Conservation (phyloP, 129 eudicot genomes). For the Flaveria trinervia region DNA sequence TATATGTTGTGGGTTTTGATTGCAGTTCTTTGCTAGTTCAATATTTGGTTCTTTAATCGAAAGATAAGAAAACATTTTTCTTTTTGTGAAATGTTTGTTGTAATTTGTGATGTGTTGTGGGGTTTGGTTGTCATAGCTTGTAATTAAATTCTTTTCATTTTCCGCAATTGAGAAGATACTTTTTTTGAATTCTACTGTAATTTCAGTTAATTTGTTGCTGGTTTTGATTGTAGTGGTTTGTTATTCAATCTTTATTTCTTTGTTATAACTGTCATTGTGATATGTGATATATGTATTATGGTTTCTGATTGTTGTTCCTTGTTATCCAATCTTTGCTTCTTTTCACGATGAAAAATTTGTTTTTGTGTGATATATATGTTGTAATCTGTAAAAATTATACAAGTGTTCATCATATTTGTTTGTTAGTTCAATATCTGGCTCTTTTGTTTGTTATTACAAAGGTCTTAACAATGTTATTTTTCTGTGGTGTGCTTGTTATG, state of each 20-base stretch:
- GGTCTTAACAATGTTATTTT: no score
- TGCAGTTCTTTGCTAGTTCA: slow-evolving; percentile 11
- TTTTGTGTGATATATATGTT: background rate
- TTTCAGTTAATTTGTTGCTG: background rate
- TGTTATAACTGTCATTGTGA: no score
- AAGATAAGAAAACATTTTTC: background rate
- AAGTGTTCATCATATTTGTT: no score
- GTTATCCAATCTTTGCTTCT: slow-evolving; percentile 1
- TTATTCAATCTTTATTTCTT: background rate
- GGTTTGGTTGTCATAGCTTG: no score
- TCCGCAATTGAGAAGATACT: background rate
- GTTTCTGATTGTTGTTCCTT: background rate
- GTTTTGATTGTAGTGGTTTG: background rate
- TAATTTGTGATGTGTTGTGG: no score
- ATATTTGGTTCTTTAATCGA: background rate
- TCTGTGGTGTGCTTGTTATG: no score
- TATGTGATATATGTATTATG: background rate
- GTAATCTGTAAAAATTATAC: background rate
- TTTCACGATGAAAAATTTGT: background rate
- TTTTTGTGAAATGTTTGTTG: background rate
- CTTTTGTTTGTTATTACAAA: no score
- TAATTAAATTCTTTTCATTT: background rate
- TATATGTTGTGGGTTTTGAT: background rate
- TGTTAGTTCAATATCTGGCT: no score
- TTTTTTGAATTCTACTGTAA: background rate